Base-by-base conservation (phyloP, 2,329 filamentous ascomycete genomes). In the Chaetomiaceae sp. region DNA sequence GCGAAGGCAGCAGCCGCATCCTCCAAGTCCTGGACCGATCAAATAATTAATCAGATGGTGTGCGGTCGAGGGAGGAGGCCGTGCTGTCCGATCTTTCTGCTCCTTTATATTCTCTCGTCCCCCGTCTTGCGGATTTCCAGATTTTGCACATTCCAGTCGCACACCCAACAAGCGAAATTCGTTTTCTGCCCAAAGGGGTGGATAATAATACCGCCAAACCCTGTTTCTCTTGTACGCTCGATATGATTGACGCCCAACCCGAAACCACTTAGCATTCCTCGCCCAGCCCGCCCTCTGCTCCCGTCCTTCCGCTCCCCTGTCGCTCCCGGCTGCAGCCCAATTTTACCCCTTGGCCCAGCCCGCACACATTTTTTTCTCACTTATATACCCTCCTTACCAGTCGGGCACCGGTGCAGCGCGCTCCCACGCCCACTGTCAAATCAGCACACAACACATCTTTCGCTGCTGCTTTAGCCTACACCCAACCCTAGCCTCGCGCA, bases 341-440 rank as follows among this genome's bases (percentile, higher is more conserved):
- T 47, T 47, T 58, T 48, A 44, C 51, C 56, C 58, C 56, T 50
- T 48, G 43, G 50, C 30, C 46, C 37, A 29, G 29, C 49, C 20
- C 54, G 38, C 53, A 55, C 43, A 46, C 51, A 20, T 55, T 64
- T 61, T 57, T 55, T 56, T 48, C 47, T 55, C 55, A 49, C 58
- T 55, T 61, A 58, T 61, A 61, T 61, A 64, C 59, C 57, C 56
- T 54, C 54, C 50, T 56, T 56, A 54, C 49, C 58, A 57, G 56
- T 69, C 61, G 64, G 66, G 66, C 65, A 68, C 61, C 57, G 44
- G 54, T 67, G 66, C 66, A 68, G 63, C 60, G 33, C 52, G 51
- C 56, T 55, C 51, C 48, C 52, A 48, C 54, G 44, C 53, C 48
- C 45, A 42, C 58, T 53, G 63, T 67, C 65, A 65, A 65, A 67